phyloP scores from a whole-genome alignment of 2,329 filamentous ascomycete genomes.

The Fusarium pininemorale region DNA sequence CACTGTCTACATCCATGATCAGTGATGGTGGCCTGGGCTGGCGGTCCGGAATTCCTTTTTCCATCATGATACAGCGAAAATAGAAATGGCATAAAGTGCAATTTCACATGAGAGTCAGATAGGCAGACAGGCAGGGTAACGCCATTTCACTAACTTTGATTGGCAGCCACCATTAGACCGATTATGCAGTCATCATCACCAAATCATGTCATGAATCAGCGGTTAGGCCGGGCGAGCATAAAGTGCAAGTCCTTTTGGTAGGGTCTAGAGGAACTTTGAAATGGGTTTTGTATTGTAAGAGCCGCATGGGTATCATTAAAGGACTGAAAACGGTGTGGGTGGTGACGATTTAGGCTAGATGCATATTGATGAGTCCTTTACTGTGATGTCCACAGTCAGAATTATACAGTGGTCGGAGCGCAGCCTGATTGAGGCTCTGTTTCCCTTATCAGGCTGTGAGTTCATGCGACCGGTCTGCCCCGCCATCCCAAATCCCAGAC shows the following conservation, averaged over 20 bases:
- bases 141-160: too few species aligned
- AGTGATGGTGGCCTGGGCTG: neutral
- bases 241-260: neutral
- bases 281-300: neutral
- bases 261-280: neutral
- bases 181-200: neutral
- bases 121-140: rapidly evolving
- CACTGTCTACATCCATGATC: neutral
- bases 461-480: neutral
- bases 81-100: neutral
- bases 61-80: neutral
- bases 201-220: neutral
- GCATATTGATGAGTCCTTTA: neutral
- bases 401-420: neutral
- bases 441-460: neutral
- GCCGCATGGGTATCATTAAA: neutral
- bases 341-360: neutral
- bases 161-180: neutral
- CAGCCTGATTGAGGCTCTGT: neutral
- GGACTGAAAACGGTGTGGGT: neutral
- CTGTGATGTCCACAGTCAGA: neutral
- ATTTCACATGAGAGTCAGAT: neutral
- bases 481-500: neutral
- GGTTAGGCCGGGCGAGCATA: too few species aligned
- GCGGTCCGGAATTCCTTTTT: neutral